Evolutionary conservation across 345 rosid species (phyloP).

Genomic region (Pistacia vera): DNA sequence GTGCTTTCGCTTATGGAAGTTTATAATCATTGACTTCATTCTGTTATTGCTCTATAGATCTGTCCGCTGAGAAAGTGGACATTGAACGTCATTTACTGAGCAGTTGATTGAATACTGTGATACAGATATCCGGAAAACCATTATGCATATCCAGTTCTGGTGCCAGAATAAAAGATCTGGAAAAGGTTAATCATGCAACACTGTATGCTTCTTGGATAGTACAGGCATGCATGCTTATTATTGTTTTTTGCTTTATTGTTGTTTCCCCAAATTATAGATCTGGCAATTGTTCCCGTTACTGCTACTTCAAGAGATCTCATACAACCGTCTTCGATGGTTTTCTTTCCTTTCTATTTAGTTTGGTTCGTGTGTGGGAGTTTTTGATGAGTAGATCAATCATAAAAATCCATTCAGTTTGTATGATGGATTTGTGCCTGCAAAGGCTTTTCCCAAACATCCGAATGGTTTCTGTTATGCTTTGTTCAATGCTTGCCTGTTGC

Average conservation of each 20-base stretch:
- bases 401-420: background rate
- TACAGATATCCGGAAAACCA: slow-evolving; percentile 79
- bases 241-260: background rate
- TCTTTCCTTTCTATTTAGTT: background rate
- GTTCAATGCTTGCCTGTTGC: background rate
- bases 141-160: slow-evolving; percentile 91
- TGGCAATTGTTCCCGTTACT: background rate
- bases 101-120: slow-evolving; percentile 50
- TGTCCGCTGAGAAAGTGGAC: slow-evolving; percentile 66
- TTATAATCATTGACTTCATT: slow-evolving; percentile 25
- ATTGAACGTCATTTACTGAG: slow-evolving; percentile 56
- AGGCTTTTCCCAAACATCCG: background rate
- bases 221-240: slow-evolving; percentile 2
- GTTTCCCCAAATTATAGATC: background rate
- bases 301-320: slow-evolving; percentile 3
- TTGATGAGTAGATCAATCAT: background rate
- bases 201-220: background rate
- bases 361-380: background rate
- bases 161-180: slow-evolving; percentile 60
- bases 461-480: background rate
- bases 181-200: slow-evolving; percentile 49
- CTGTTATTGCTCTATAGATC: slow-evolving; percentile 46
- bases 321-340: background rate
- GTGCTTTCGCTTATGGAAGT: slow-evolving; percentile 12
- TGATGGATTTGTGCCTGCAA: background rate